Evolutionary conservation across 23 red algal genomes (phyloP), one percentile per base, ranked within the genome.

Genomic region (Gracilariopsis chorda): DNA sequence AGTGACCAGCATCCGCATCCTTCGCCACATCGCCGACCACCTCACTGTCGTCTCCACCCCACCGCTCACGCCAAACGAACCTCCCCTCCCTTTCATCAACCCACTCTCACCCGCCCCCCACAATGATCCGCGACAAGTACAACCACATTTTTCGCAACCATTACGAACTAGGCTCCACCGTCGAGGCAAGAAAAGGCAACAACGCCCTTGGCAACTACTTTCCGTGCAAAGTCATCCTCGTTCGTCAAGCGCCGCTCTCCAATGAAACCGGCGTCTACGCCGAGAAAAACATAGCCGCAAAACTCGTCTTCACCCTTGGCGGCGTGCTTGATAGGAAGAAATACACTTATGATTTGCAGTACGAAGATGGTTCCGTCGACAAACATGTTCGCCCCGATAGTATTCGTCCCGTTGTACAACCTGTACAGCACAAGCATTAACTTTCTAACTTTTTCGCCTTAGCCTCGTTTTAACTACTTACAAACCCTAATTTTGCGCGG

Each of bases 141-240:
- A 73, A 73, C n/a, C 23, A 24, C 20, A 73, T 42, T n/a, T 73
- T 73, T 42, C 67, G 67, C 67, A 73, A 73, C 40, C 42, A 73
- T 20, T 45, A 45, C 28, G 67, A 44, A 46, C 0, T 46, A 17
- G 67, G 67, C 40, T 45, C 37, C 11, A 36, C 39, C 20, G 67
- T 73, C 17, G 37, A 73, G 28, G 67, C 67, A 20, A 23, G 42
- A 19, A 73, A 73, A 16, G 2, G 28, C 9, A 46, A 46, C 6
- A 73, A 73, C 33, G 39, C 39, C n/a, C 19, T 73, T 12, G 13
- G 37, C 8, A 73, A 46, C 12, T 73, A 37, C 32, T 73, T 46
- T 36, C 39, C 67, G 0, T 73, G 67, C 28, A 42, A 73, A 27
- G 67, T 73, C 11, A 73, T 73, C 42, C 42, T 28, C 4, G 67